A percentile compares a stretch with the other conserved stretches of the same genome.
Conservation (phyloP, 192 early-diverging fungal genomes). For the Coemansia sp. region DNA sequence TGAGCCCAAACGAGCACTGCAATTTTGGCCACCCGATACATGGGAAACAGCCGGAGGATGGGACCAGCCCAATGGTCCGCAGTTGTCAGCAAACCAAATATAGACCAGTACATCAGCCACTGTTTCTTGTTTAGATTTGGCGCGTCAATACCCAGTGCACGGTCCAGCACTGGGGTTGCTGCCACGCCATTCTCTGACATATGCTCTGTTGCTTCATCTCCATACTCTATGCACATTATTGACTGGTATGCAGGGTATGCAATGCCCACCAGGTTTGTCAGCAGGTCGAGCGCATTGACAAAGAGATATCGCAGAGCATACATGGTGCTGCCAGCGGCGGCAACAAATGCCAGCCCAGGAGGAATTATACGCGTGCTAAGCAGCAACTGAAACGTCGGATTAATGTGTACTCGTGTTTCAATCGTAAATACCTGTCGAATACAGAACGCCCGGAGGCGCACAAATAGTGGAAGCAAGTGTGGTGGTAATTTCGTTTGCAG, state of each 20-base stretch:
- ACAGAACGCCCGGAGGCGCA: constrained; percentile 26
- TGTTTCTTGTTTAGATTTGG: constrained; percentile 49
- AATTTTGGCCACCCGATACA: constrained; percentile 47
- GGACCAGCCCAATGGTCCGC: constrained; percentile 52
- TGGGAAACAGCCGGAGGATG: constrained; percentile 44
- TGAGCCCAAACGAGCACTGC: constrained; percentile 48
- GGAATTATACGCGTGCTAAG: constrained; percentile 34
- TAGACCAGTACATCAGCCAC: constrained; percentile 53
- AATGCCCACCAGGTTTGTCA: constrained; percentile 46
- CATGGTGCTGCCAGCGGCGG: constrained; percentile 37
- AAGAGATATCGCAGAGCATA: constrained; percentile 43
- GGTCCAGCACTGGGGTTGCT: constrained; percentile 6
- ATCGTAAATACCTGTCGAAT: constrained; percentile 29
- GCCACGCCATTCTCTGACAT: neutral
- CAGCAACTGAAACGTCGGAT: constrained; percentile 40
- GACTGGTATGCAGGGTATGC: constrained; percentile 53
- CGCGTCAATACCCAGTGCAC: constrained; percentile 22
- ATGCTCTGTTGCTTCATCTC: constrained; percentile 5
- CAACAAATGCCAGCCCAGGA: constrained; percentile 35
- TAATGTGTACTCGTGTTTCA: constrained; percentile 43
- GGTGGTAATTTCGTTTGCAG: constrained; percentile 27
- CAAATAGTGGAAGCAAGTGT: constrained; percentile 36
- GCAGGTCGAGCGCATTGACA: constrained; percentile 38
- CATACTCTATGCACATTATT: constrained; percentile 50
- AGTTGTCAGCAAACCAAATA: constrained; percentile 45